phyloP scores from a whole-genome alignment of 257 asterid genomes.

The Fraxinus pennsylvanica region DNA sequence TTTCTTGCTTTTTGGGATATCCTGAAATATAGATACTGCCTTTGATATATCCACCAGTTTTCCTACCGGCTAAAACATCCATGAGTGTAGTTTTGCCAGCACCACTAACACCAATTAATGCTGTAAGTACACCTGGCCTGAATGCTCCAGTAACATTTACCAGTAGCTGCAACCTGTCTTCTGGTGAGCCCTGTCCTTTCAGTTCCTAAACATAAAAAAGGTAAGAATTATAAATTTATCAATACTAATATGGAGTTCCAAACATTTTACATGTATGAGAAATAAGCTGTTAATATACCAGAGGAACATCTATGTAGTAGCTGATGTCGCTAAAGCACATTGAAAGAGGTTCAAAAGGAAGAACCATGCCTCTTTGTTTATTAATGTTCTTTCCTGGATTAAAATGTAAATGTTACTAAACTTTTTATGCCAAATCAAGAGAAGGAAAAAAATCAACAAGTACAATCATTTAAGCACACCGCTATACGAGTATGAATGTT shows the following conservation, averaged over 20 bases:
- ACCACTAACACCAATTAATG: slow-evolving; percentile 90
- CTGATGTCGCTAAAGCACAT: slow-evolving; percentile 72
- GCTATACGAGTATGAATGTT: slow-evolving; percentile 59
- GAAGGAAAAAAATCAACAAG: slow-evolving; percentile 11
- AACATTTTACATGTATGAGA: not conserved
- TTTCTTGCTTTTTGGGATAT: slow-evolving; percentile 78
- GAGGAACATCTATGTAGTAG: slow-evolving; percentile 81
- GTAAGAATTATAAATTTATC: slow-evolving; percentile 15
- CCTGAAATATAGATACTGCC: slow-evolving; percentile 75
- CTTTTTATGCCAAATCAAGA: slow-evolving; percentile 8
- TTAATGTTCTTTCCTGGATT: slow-evolving; percentile 47
- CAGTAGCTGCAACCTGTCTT: slow-evolving; percentile 64
- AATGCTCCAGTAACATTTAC: slow-evolving; percentile 77
- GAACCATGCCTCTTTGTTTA: slow-evolving; percentile 76
- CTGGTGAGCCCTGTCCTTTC: slow-evolving; percentile 66
- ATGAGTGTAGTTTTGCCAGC: slow-evolving; percentile 97
- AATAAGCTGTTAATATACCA: slow-evolving; percentile 47
- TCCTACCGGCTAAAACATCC: slow-evolving; percentile 96
- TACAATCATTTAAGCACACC: slow-evolving; percentile 35
- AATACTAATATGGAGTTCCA: slow-evolving; percentile 13
- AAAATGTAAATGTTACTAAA: slow-evolving; percentile 25
- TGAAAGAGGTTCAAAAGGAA: slow-evolving; percentile 87
- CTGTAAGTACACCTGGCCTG: slow-evolving; percentile 87
- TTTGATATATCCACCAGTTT: slow-evolving; percentile 82
- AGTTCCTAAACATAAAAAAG: slow-evolving; percentile 54